A percentile compares a stretch with the other conserved stretches of the same genome.
phyloP scores from a whole-genome alignment of 139 green algal species.

The Chlamydomonas sphaeroides region DNA sequence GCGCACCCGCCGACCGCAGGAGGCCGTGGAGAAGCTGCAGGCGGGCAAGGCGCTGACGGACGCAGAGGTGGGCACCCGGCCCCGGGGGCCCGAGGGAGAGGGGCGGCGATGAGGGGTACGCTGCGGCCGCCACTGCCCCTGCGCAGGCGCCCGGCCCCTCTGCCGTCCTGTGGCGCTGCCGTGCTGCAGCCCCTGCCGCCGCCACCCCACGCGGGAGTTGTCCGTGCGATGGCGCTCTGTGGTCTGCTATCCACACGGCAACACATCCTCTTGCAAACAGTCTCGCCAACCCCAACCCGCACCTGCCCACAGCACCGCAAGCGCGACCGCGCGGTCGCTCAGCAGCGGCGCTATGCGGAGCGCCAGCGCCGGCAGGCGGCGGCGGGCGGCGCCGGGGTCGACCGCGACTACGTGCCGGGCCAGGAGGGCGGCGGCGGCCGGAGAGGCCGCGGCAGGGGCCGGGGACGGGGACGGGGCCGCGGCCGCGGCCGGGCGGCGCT shows the following conservation, averaged over 20 bases:
- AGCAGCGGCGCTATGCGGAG: conserved; percentile 37
- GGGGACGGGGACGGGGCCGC: conserved; percentile 9
- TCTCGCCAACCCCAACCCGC: too few species aligned
- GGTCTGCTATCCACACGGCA: too few species aligned
- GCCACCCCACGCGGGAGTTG: too few species aligned
- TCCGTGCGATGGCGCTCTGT: too few species aligned
- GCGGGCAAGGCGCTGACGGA: conserved; percentile 54
- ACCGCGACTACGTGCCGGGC: background rate
- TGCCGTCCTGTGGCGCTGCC: too few species aligned
- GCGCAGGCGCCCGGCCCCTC: too few species aligned
- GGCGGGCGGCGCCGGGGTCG: background rate
- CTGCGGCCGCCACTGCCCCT: too few species aligned
- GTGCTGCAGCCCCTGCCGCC: too few species aligned
- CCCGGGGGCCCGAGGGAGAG: too few species aligned
- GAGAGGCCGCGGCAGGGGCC: background rate
- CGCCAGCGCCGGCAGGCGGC: conserved; percentile 22
- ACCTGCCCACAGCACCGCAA: conserved; percentile 31
- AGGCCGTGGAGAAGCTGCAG: conserved; percentile 44
- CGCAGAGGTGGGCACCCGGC: conserved; percentile 52
- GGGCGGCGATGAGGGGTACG: too few species aligned
- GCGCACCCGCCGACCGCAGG: conserved; percentile 14
- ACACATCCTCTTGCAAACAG: too few species aligned
- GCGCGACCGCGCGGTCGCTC: conserved; percentile 41
- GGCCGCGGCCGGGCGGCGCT: background rate
- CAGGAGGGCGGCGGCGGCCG: conserved; percentile 4